Percentiles rank a stretch among this genome's conserved stretches.
Evolutionary conservation across 768 basidiomycete genomes (phyloP).

Genomic region (Boletus edulis): DNA sequence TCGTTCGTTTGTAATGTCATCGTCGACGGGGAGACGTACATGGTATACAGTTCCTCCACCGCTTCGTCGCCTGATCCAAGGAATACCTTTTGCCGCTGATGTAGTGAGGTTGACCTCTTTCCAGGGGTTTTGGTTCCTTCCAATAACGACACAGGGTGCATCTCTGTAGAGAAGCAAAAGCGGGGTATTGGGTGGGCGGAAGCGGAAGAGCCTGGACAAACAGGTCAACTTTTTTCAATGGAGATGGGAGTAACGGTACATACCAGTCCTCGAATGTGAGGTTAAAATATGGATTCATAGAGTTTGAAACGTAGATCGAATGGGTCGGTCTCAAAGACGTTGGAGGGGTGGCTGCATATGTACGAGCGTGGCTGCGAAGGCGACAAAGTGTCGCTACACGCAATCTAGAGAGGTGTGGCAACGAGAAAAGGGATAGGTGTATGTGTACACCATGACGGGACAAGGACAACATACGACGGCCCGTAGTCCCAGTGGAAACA

Average conservation of each 20-base stretch:
- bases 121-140: constrained; percentile 98
- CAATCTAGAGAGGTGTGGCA: background rate
- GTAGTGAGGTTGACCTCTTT: constrained; percentile 84
- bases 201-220: constrained; percentile 70
- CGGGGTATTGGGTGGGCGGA: constrained; percentile 62
- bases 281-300: constrained; percentile 85
- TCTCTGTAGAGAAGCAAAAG: constrained; percentile 88
- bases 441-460: constrained; percentile 29
- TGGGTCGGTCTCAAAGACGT: constrained; percentile 36
- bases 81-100: constrained; percentile 52
- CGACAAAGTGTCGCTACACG: background rate
- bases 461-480: constrained; percentile 28
- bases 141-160: constrained; percentile 86
- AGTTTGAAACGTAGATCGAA: constrained; percentile 70
- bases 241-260: constrained; percentile 23
- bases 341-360: constrained; percentile 9
- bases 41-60: constrained; percentile 98
- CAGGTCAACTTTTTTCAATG: constrained; percentile 24
- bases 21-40: constrained; percentile 44
- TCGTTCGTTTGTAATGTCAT: background rate
- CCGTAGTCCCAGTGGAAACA: too few species aligned
- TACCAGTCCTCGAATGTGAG: constrained; percentile 90
- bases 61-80: constrained; percentile 81
- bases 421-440: constrained; percentile 8
- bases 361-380: constrained; percentile 4